These are phyloP conservation scores for Exophiala xenobiotica DNA, from an alignment of 2,329 filamentous ascomycete genomes.

Conservation along the genomic window DNA sequence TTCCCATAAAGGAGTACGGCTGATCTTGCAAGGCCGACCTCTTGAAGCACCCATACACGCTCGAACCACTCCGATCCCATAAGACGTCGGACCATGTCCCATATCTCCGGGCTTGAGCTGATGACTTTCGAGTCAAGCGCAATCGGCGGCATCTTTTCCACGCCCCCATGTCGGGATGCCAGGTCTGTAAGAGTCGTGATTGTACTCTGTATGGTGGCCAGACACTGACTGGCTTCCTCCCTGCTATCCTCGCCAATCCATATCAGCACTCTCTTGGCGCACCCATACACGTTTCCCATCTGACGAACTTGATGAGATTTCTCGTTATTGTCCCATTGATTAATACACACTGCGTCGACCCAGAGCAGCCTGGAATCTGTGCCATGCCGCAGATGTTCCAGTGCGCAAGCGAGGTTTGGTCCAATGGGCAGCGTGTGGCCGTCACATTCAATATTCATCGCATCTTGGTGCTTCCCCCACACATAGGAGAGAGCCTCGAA, in stretches of 20 bases:
- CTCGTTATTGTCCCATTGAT: conserved; percentile 29
- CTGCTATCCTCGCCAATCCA: conserved; percentile 26
- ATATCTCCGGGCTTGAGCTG: background rate
- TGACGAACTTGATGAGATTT: conserved; percentile 29
- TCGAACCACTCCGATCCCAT: conserved; percentile 13
- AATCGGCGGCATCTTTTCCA: conserved; percentile 7
- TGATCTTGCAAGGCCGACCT: conserved; percentile 13
- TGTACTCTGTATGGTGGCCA: conserved; percentile 3
- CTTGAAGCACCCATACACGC: conserved; percentile 20
- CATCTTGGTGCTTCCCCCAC: conserved; percentile 9
- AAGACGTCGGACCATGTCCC: conserved; percentile 9
- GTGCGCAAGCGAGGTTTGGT: conserved; percentile 8
- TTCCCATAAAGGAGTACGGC: conserved; percentile 11
- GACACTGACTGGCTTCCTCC: conserved; percentile 7
- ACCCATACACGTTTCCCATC: conserved; percentile 30
- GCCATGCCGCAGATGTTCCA: conserved; percentile 3
- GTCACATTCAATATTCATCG: conserved; percentile 8
- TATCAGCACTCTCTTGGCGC: conserved; percentile 25
- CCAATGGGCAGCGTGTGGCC: conserved; percentile 6
- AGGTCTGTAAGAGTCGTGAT: conserved; percentile 2
- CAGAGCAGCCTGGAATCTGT: conserved; percentile 15
- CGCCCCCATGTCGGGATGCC: background rate
- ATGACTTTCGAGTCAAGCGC: background rate
- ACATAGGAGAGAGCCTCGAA: conserved; percentile 16
- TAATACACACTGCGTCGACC: conserved; percentile 32